phyloP scores from a whole-genome alignment of 1,139 yeast species.

The Geotrichum australiense region DNA sequence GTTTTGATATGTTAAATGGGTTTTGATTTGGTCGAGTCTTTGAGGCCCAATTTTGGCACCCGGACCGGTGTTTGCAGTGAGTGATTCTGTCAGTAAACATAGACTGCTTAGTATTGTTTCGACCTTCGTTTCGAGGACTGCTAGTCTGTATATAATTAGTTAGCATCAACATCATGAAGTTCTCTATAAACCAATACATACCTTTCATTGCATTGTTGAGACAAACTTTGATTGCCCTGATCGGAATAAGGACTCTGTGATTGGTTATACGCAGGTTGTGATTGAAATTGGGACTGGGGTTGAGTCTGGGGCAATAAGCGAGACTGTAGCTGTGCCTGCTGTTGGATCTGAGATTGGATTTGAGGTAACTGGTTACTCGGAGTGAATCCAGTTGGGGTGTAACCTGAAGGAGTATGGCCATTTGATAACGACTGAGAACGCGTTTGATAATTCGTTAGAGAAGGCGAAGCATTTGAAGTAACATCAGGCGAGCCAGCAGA shows the following conservation, averaged over 20 bases:
- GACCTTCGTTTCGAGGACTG: conserved; percentile 7
- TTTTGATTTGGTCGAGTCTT: conserved; percentile 2
- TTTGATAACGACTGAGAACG: too few species aligned
- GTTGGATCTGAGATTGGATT: too few species aligned
- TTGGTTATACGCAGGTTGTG: neutral
- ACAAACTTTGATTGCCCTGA: neutral
- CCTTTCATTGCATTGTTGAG: neutral
- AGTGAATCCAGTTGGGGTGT: too few species aligned
- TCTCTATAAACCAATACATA: neutral
- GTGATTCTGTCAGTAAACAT: conserved; percentile 7
- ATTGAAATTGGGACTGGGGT: neutral
- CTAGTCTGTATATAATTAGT: conserved; percentile 4
- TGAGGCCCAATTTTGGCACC: conserved; percentile 7
- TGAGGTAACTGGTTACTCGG: too few species aligned
- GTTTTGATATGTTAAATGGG: neutral
- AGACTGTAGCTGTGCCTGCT: too few species aligned
- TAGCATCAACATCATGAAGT: neutral
- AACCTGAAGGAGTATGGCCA: too few species aligned
- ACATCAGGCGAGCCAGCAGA: neutral
- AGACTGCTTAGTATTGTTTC: conserved; percentile 8
- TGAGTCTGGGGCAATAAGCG: too few species aligned
- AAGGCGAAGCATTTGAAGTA: neutral
- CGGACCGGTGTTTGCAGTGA: neutral
- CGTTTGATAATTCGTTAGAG: neutral
- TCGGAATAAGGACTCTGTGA: neutral